These are phyloP conservation scores for Panaeolus cyanescens DNA, from an alignment of 768 basidiomycete species.

Conservation along the genomic window DNA sequence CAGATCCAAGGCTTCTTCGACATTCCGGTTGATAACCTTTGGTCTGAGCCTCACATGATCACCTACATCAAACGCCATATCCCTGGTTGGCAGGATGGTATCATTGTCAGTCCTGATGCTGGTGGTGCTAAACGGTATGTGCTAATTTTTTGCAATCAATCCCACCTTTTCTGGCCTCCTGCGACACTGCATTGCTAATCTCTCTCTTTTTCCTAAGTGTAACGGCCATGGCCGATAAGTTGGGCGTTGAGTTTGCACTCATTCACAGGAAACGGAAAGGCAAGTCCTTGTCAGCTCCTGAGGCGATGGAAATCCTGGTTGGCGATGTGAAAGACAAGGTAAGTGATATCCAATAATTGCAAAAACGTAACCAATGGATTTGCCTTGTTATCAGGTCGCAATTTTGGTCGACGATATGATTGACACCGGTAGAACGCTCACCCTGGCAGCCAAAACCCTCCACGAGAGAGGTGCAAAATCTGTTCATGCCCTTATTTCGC, in stretches of 20 bases:
- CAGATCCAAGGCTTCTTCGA: constrained; percentile 99
- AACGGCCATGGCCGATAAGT: constrained; percentile 93
- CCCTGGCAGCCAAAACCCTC: constrained; percentile 82
- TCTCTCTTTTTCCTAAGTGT: constrained; percentile 52
- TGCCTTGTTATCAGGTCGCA: constrained; percentile 57
- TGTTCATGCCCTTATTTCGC: constrained; percentile 88
- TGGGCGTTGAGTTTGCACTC: constrained; percentile 92
- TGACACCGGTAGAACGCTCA: constrained; percentile 90
- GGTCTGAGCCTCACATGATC: constrained; percentile 94
- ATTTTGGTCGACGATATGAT: constrained; percentile 99
- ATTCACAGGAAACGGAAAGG: constrained; percentile 90
- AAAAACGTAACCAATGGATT: background rate
- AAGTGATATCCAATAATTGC: constrained; percentile 10
- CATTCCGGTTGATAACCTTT: constrained; percentile 97
- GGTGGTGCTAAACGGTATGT: constrained; percentile 96
- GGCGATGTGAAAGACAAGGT: constrained; percentile 93
- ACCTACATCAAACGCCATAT: constrained; percentile 89
- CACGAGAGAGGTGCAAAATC: constrained; percentile 87
- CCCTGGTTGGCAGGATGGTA: constrained; percentile 80
- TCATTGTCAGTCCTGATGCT: constrained; percentile 96
- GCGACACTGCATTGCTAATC: constrained; percentile 4
- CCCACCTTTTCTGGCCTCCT: constrained; percentile 10
- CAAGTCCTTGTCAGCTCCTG: constrained; percentile 63
- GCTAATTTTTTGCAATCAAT: constrained; percentile 5
- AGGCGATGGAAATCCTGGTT: constrained; percentile 91